Evolutionary conservation across 164 flowering plant species (phyloP).

Genomic region (Magnolia changhungtana): DNA sequence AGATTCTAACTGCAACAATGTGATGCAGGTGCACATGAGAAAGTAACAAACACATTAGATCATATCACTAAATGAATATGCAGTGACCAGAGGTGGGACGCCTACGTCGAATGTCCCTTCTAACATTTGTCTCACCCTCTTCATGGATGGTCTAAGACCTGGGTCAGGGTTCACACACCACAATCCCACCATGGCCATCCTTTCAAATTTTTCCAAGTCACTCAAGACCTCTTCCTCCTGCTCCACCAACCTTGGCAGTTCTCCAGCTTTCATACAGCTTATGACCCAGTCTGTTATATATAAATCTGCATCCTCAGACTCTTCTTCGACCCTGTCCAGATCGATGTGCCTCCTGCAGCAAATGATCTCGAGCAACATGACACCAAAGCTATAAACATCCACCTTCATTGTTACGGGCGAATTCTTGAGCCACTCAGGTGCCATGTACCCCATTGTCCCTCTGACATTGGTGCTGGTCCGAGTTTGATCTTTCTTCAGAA

Average conservation of each 20-base stretch:
- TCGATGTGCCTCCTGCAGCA: conserved; percentile 21
- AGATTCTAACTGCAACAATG: too few species aligned
- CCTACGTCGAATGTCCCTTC: conserved; percentile 32
- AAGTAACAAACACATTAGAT: too few species aligned
- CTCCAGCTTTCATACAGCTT: conserved; percentile 14
- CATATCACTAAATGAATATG: too few species aligned
- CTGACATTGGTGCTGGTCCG: conserved; percentile 17
- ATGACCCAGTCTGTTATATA: conserved; percentile 19
- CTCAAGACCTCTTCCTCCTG: conserved; percentile 11
- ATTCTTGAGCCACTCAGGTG: conserved; percentile 25
- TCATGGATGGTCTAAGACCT: conserved; percentile 37
- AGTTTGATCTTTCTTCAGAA: conserved; percentile 18
- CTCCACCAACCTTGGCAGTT: conserved; percentile 1
- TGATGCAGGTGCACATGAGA: too few species aligned
- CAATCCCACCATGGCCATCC: conserved; percentile 30
- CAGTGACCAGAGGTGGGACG: too few species aligned
- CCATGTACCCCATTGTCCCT: conserved; percentile 25
- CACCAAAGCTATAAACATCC: conserved; percentile 28
- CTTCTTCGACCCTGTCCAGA: conserved; percentile 6
- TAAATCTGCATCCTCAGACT: not conserved
- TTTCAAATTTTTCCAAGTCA: conserved; percentile 20
- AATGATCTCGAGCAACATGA: conserved; percentile 27
- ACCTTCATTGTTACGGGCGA: conserved; percentile 21
- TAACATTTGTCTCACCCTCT: conserved; percentile 37
- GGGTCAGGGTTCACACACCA: conserved; percentile 49